Conservation (phyloP, 768 basidiomycete genomes). For the Termitomyces sp. region DNA sequence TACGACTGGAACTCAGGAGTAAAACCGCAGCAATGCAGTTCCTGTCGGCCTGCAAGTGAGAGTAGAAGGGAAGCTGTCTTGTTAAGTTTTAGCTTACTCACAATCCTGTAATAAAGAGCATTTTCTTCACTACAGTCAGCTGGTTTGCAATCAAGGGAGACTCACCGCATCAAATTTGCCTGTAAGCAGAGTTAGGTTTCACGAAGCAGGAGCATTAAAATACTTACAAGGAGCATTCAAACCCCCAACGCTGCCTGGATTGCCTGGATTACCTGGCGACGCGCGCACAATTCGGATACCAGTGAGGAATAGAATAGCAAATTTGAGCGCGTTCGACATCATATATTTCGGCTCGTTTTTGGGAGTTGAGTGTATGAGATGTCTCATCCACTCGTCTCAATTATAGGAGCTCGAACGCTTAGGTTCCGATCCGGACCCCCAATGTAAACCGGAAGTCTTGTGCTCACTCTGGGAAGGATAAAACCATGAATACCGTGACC, state of each 20-base stretch:
- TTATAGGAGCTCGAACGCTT: neutral
- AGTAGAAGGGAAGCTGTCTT: neutral
- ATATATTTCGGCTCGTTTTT: neutral
- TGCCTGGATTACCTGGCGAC: neutral
- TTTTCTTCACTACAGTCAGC: neutral
- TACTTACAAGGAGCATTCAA: constrained; percentile 3
- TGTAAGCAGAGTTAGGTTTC: neutral
- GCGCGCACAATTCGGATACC: neutral
- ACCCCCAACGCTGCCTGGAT: neutral
- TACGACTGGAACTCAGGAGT: neutral
- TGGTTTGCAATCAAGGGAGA: too few species aligned
- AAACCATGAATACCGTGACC: neutral
- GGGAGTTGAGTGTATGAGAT: neutral
- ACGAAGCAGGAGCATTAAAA: neutral
- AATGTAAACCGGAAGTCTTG: neutral
- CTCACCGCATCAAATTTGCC: constrained; percentile 1
- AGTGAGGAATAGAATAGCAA: neutral
- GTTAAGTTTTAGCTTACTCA: neutral
- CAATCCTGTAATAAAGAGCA: neutral
- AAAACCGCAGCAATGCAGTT: constrained; percentile 7
- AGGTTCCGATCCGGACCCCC: neutral
- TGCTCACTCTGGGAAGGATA: neutral
- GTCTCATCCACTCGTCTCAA: neutral
- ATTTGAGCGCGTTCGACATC: neutral
- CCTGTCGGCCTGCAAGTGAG: neutral